These are phyloP conservation scores for Pseudomonodictys pantanalensis DNA, from an alignment of 495 filamentous ascomycete species.

Conservation along the genomic window DNA sequence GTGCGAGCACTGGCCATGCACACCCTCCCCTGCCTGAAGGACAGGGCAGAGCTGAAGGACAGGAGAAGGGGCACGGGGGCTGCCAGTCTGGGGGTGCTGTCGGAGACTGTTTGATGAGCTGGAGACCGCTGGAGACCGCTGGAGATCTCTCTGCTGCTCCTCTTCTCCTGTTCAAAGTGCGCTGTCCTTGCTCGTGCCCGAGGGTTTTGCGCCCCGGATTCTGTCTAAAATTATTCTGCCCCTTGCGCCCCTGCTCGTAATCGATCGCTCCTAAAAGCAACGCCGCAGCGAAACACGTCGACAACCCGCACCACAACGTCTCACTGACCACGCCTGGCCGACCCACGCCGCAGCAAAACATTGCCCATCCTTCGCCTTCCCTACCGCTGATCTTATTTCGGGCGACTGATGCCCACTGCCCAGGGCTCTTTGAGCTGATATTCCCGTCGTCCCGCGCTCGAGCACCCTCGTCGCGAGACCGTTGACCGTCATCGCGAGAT, in stretches of 20 bases:
- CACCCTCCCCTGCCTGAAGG: too few species aligned
- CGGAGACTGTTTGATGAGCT: too few species aligned
- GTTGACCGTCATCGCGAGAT: background rate
- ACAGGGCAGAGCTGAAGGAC: too few species aligned
- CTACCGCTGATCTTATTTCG: background rate
- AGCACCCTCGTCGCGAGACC: too few species aligned
- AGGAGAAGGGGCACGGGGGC: too few species aligned
- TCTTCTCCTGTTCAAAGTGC: too few species aligned
- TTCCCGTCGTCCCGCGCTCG: background rate
- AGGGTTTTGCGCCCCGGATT: background rate
- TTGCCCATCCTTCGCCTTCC: background rate
- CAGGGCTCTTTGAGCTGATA: background rate
- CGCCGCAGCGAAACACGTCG: background rate
- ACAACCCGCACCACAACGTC: background rate
- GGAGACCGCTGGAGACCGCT: too few species aligned
- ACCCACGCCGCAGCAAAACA: background rate
- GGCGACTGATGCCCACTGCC: background rate
- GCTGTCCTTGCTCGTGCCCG: background rate
- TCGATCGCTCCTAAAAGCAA: slow-evolving; percentile 6
- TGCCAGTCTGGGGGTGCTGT: too few species aligned
- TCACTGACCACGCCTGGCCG: background rate
- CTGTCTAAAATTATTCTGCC: background rate
- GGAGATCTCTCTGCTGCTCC: too few species aligned
- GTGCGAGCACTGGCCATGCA: too few species aligned
- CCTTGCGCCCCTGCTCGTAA: slow-evolving; percentile 15